phyloP scores from a whole-genome alignment of 2,329 filamentous ascomycete species.

The Trichothecium sympodiale region DNA sequence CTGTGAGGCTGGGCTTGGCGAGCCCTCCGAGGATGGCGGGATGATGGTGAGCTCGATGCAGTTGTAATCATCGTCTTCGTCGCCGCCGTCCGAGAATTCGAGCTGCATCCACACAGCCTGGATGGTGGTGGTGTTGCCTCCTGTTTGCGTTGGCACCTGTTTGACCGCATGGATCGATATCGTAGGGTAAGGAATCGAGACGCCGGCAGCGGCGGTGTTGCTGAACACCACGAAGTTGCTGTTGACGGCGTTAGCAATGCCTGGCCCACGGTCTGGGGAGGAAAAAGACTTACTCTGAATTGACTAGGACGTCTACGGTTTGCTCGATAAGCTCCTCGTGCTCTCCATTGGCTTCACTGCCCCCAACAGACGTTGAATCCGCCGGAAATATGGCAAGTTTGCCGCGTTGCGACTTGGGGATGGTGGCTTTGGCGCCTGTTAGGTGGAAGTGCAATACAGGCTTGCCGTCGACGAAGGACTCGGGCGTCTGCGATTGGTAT shows the following conservation, averaged over 20 bases:
- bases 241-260: slow-evolving; percentile 2
- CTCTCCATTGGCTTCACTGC: slow-evolving; percentile 17
- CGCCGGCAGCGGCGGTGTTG: slow-evolving; percentile 40
- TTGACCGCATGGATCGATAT: slow-evolving; percentile 69
- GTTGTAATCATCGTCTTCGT: slow-evolving; percentile 52
- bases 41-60: slow-evolving; percentile 58
- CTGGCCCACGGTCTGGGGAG: neutral
- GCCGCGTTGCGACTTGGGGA: slow-evolving; percentile 42
- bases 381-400: slow-evolving; percentile 42
- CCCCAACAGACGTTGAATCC: slow-evolving; percentile 20
- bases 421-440: slow-evolving; percentile 43
- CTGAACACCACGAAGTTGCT: slow-evolving; percentile 53
- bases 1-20: slow-evolving; percentile 16
- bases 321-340: slow-evolving; percentile 30
- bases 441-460: slow-evolving; percentile 59
- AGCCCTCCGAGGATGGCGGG: slow-evolving; percentile 23
- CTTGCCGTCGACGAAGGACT: slow-evolving; percentile 59
- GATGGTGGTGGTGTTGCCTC: slow-evolving; percentile 25
- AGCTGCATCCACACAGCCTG: slow-evolving; percentile 57
- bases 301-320: slow-evolving; percentile 45
- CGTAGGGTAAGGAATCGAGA: slow-evolving; percentile 61
- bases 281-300: slow-evolving; percentile 39
- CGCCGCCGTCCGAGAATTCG: slow-evolving; percentile 47
- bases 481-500: slow-evolving; percentile 62
- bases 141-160: slow-evolving; percentile 31